Evolutionary conservation across 1,139 yeast genomes (phyloP).

Genomic region (Saccharomycopsis hybrid): DNA sequence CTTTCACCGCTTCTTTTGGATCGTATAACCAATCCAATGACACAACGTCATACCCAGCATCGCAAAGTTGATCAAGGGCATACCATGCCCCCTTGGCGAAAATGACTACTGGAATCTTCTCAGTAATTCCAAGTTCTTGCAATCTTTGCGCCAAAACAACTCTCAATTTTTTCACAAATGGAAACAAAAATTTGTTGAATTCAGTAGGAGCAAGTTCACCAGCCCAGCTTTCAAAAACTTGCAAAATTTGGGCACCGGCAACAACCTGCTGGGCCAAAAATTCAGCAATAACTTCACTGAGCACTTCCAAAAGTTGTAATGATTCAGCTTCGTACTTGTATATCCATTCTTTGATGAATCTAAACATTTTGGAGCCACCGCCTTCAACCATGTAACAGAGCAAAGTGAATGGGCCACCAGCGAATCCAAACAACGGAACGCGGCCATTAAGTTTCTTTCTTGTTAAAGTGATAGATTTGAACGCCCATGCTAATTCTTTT

Average conservation of each 20-base stretch:
- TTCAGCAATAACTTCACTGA: conserved; percentile 86
- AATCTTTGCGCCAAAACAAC: conserved; percentile 62
- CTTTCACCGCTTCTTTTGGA: conserved; percentile 78
- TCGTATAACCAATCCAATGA: conserved; percentile 89
- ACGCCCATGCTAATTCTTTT: conserved; percentile 87
- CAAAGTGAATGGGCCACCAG: conserved; percentile 98
- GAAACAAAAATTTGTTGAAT: conserved; percentile 81
- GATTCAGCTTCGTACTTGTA: conserved; percentile 71
- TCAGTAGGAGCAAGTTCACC: conserved; percentile 92
- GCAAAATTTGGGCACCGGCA: conserved; percentile 98
- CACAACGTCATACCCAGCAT: conserved; percentile 78
- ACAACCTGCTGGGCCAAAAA: conserved; percentile 90
- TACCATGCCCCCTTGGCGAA: conserved; percentile 99
- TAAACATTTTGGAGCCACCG: conserved; percentile 87
- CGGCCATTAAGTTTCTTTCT: conserved; percentile 79
- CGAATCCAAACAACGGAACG: conserved; percentile 90
- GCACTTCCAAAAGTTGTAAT: conserved; percentile 65
- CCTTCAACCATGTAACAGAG: conserved; percentile 98
- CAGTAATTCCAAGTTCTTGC: conserved; percentile 55
- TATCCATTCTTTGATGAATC: conserved; percentile 90
- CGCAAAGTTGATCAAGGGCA: conserved; percentile 80
- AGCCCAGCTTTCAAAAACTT: conserved; percentile 97
- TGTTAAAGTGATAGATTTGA: conserved; percentile 83
- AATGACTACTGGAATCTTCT: conserved; percentile 72
- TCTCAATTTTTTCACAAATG: conserved; percentile 76